Evolutionary conservation across 2,329 filamentous ascomycete genomes (phyloP).

Genomic region (Colletotrichum eleusines): DNA sequence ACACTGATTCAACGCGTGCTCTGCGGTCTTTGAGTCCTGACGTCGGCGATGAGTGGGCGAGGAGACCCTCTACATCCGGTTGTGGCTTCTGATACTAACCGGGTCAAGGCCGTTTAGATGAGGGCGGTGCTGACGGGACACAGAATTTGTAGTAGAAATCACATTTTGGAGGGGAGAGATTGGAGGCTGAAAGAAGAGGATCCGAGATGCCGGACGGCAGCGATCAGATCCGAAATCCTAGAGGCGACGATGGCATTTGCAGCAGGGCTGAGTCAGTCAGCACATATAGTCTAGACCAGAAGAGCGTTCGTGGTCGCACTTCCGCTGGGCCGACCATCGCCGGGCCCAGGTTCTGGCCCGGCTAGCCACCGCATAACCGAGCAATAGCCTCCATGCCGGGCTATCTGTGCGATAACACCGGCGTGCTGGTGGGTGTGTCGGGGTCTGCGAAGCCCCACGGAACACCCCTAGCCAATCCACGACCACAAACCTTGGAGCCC

Average conservation of each 20-base stretch:
- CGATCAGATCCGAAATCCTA: no score
- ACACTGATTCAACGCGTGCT: no score
- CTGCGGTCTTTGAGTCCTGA: no score
- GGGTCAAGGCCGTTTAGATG: no score
- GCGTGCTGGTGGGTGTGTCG: conserved; percentile 49
- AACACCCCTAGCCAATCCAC: background rate
- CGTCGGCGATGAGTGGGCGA: no score
- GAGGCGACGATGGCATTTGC: conserved; percentile 51
- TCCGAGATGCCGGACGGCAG: no score
- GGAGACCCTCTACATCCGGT: no score
- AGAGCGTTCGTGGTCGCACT: conserved; percentile 24
- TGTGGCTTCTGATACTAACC: no score
- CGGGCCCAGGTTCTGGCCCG: background rate
- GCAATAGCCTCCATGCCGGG: conserved; percentile 56
- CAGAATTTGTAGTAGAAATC: no score
- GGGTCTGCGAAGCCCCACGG: conserved; percentile 6
- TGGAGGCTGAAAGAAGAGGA: no score
- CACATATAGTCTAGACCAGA: conserved; percentile 26
- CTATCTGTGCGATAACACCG: conserved; percentile 59
- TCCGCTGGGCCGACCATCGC: conserved; percentile 20
- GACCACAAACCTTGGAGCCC: background rate
- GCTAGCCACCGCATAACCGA: conserved; percentile 6
- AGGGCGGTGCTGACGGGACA: no score
- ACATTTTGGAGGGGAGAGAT: no score
- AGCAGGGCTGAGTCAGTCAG: conserved; percentile 59